phyloP scores from a whole-genome alignment of 257 asterid genomes.

The Solanum peruvianum region DNA sequence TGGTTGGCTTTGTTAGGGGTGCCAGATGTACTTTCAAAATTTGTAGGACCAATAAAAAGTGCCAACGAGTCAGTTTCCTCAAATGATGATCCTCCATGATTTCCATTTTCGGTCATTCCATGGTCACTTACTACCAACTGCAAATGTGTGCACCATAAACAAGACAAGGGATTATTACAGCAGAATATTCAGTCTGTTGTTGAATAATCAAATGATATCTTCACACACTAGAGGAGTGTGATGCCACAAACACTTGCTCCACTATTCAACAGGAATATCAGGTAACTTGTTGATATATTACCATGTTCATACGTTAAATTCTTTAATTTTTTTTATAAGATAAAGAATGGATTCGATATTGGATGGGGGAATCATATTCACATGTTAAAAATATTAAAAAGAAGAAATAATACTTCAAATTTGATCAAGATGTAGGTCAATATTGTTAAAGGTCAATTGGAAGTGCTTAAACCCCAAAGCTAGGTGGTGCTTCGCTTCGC shows the following conservation, averaged over 20 bases:
- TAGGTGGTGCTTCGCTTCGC: neutral
- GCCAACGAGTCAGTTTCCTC: slow-evolving; percentile 94
- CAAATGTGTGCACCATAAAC: slow-evolving; percentile 8
- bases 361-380: neutral
- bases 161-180: neutral
- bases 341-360: neutral
- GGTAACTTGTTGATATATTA: neutral
- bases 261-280: neutral
- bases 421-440: neutral
- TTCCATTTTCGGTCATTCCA: slow-evolving; percentile 90
- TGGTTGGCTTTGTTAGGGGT: slow-evolving; percentile 40
- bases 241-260: neutral
- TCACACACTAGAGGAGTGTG: neutral
- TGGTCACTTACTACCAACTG: slow-evolving; percentile 90
- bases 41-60: slow-evolving; percentile 48
- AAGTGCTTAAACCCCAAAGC: neutral
- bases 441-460: neutral
- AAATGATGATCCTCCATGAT: slow-evolving; percentile 84
- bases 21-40: slow-evolving; percentile 8
- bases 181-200: neutral
- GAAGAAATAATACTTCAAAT: neutral
- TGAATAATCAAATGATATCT: neutral
- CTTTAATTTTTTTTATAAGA: neutral
- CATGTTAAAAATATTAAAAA: neutral
- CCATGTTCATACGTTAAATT: neutral